These are phyloP conservation scores for Picea mariana DNA, from an alignment of 83 land plant genomes.

Conservation along the genomic window DNA sequence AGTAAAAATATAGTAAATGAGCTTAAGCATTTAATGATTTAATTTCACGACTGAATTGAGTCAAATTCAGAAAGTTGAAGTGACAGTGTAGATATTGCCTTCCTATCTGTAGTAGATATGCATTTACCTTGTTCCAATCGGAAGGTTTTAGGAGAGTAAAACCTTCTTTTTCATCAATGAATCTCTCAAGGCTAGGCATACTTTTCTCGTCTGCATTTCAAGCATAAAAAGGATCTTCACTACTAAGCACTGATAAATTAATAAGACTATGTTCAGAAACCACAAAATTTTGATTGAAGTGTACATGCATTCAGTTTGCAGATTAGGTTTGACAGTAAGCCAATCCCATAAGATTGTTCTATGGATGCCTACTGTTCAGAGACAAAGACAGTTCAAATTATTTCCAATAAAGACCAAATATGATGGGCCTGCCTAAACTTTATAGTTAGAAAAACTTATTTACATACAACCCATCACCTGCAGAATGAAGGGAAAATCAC, in stretches of 20 bases:
- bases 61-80: conserved; percentile 7
- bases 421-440: background rate
- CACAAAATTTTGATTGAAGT: background rate
- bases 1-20: background rate
- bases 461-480: background rate
- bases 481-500: background rate
- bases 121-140: conserved; percentile 69
- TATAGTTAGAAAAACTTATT: background rate
- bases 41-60: background rate
- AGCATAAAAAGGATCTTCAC: background rate
- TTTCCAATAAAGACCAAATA: background rate
- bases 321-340: background rate
- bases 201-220: conserved; percentile 18
- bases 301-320: background rate
- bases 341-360: background rate
- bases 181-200: conserved; percentile 42
- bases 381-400: background rate
- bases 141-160: conserved; percentile 78
- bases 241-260: background rate
- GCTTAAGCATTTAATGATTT: background rate
- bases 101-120: background rate
- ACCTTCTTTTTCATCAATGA: conserved; percentile 69
- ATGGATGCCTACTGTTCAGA: background rate
- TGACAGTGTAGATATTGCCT: background rate
- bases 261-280: background rate